phyloP scores from a whole-genome alignment of 495 filamentous ascomycete genomes.

The Aspergillus mulundensis region DNA sequence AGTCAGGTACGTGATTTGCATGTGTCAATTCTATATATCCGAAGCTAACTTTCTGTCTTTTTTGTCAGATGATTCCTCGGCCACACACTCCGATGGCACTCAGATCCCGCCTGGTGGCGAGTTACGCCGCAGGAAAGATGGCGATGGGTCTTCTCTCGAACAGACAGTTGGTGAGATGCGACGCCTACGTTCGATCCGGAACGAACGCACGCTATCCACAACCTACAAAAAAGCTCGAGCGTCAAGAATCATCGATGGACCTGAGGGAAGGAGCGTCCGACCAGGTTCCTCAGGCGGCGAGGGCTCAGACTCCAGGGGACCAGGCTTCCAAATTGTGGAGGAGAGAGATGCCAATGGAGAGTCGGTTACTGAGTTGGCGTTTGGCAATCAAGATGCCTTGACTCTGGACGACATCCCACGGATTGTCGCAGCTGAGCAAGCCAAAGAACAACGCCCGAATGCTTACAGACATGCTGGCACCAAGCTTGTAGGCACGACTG shows the following conservation, averaged over 20 bases:
- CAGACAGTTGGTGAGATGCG: slow-evolving; percentile 95
- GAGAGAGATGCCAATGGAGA: slow-evolving; percentile 74
- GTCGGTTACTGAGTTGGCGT: slow-evolving; percentile 68
- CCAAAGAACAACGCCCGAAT: slow-evolving; percentile 84
- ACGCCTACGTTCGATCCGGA: slow-evolving; percentile 81
- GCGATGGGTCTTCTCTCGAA: slow-evolving; percentile 77
- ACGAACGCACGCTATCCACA: slow-evolving; percentile 89
- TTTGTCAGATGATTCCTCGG: slow-evolving; percentile 62
- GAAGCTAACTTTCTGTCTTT: slow-evolving; percentile 1
- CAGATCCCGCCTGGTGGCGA: slow-evolving; percentile 39
- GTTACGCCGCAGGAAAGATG: slow-evolving; percentile 59
- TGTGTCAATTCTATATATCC: background rate
- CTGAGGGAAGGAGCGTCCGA: slow-evolving; percentile 69
- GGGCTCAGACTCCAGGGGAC: slow-evolving; percentile 50
- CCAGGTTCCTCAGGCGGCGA: slow-evolving; percentile 78
- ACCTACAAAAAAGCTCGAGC: slow-evolving; percentile 86
- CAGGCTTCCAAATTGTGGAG: slow-evolving; percentile 77
- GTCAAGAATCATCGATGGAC: slow-evolving; percentile 88
- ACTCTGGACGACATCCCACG: slow-evolving; percentile 97
- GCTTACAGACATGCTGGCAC: slow-evolving; percentile 73
- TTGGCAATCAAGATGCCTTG: slow-evolving; percentile 85
- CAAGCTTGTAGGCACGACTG: slow-evolving; percentile 60
- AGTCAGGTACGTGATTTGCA: slow-evolving; percentile 53
- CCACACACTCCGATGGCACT: slow-evolving; percentile 64
- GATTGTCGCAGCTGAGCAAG: slow-evolving; percentile 93